phyloP scores from a whole-genome alignment of 192 early-diverging fungal species.

The Rhizophagus prolifer region DNA sequence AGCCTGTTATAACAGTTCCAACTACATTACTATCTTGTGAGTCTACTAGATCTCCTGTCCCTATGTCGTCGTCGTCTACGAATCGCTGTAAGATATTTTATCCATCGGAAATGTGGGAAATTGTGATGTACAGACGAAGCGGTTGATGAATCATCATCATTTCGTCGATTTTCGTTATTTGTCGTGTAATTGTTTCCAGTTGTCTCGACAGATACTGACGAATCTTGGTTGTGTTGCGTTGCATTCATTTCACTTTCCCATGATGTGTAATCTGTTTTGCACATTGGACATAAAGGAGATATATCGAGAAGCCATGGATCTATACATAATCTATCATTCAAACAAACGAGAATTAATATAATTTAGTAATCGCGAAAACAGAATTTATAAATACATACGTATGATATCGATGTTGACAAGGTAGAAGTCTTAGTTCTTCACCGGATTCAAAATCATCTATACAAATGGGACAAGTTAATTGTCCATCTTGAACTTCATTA shows the following conservation, averaged over 20 bases:
- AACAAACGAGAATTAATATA: neutral
- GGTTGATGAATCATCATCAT: neutral
- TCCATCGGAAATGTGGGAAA: conserved; percentile 27
- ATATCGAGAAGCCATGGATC: conserved; percentile 30
- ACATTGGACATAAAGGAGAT: conserved; percentile 31
- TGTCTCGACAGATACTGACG: neutral
- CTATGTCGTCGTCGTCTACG: neutral
- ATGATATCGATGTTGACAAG: conserved; percentile 30
- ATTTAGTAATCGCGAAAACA: neutral
- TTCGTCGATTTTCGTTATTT: neutral
- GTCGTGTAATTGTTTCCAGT: neutral
- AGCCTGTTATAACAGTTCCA: neutral
- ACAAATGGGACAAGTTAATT: conserved; percentile 32
- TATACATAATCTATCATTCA: conserved; percentile 7
- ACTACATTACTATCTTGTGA: neutral
- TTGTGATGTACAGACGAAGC: neutral
- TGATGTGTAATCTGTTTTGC: conserved; percentile 26
- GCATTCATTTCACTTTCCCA: conserved; percentile 11
- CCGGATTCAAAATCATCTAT: conserved; percentile 28
- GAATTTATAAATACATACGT: conserved; percentile 2
- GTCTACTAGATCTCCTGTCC: neutral
- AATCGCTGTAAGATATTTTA: conserved; percentile 26
- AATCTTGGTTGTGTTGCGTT: neutral
- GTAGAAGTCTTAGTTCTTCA: conserved; percentile 23
- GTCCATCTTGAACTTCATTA: conserved; percentile 5